phyloP scores from a whole-genome alignment of 2,329 filamentous ascomycete species.

The Cordyceps fumosorosea region DNA sequence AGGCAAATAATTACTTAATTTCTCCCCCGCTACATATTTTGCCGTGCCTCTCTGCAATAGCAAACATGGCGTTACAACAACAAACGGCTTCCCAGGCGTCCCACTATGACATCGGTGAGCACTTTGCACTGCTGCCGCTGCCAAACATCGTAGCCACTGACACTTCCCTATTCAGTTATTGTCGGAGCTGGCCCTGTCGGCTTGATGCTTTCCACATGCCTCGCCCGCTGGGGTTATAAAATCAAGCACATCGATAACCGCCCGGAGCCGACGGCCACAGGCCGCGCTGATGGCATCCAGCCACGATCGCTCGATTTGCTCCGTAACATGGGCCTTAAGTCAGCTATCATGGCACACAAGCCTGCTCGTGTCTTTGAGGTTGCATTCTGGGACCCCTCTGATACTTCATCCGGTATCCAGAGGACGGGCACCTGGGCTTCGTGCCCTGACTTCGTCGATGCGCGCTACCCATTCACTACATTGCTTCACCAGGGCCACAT shows the following conservation, averaged over 20 bases:
- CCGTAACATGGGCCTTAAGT: conserved; percentile 83
- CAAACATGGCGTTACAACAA: conserved; percentile 5
- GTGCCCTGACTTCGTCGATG: conserved; percentile 77
- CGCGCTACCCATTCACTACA: conserved; percentile 64
- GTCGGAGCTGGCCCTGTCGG: conserved; percentile 86
- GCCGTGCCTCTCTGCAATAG: no score
- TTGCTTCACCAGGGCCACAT: conserved; percentile 66
- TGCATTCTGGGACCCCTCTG: conserved; percentile 63
- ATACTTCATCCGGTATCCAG: conserved; percentile 50
- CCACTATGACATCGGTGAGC: conserved; percentile 40
- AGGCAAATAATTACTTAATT: neutral
- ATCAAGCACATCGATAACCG: conserved; percentile 94
- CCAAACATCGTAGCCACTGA: neutral
- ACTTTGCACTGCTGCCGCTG: no score
- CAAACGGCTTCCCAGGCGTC: neutral
- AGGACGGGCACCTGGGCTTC: conserved; percentile 74
- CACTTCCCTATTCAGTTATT: conserved; percentile 55
- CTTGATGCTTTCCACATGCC: conserved; percentile 77
- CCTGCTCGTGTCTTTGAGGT: conserved; percentile 80
- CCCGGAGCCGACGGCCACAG: conserved; percentile 74
- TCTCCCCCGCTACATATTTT: neutral
- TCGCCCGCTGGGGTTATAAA: conserved; percentile 88
- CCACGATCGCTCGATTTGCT: conserved; percentile 81
- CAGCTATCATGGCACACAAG: conserved; percentile 77
- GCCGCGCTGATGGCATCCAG: conserved; percentile 87